Percentiles rank a stretch among this genome's conserved stretches.
Conservation (phyloP, 768 basidiomycete genomes). For the Tulasnella sp. region DNA sequence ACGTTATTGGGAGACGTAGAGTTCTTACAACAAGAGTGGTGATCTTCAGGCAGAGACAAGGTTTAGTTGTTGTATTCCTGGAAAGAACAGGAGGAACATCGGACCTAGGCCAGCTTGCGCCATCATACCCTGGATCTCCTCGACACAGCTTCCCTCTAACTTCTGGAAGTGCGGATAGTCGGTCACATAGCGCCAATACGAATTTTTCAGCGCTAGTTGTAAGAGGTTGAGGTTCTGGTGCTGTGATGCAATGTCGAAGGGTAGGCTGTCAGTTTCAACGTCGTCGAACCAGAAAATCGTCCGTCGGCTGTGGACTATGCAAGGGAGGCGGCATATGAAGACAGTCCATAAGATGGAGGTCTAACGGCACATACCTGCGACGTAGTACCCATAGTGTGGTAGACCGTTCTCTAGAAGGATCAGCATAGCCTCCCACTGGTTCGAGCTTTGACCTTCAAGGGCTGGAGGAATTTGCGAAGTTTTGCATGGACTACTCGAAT, state of each 20-base stretch:
- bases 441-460: too few species aligned
- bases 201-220: neutral
- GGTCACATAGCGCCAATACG: conserved; percentile 3
- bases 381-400: too few species aligned
- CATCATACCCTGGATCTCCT: neutral
- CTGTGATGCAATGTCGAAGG: neutral
- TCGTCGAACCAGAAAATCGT: conserved; percentile 3
- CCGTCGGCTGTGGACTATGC: neutral
- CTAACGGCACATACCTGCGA: too few species aligned
- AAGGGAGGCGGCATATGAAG: too few species aligned
- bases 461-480: too few species aligned
- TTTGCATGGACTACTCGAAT: too few species aligned
- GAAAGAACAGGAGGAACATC: neutral
- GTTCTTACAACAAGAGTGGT: neutral
- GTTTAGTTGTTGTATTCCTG: neutral
- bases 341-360: too few species aligned
- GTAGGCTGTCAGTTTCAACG: neutral
- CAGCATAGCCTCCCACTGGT: too few species aligned
- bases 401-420: too few species aligned
- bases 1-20: neutral
- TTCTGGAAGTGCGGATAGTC: neutral
- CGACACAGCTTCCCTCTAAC: neutral
- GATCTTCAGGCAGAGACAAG: neutral
- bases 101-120: neutral
- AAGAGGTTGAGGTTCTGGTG: neutral